A percentile compares a stretch with the other conserved stretches of the same genome.
Conservation (phyloP, 768 basidiomycete species). For the Pleurotus eryngii region DNA sequence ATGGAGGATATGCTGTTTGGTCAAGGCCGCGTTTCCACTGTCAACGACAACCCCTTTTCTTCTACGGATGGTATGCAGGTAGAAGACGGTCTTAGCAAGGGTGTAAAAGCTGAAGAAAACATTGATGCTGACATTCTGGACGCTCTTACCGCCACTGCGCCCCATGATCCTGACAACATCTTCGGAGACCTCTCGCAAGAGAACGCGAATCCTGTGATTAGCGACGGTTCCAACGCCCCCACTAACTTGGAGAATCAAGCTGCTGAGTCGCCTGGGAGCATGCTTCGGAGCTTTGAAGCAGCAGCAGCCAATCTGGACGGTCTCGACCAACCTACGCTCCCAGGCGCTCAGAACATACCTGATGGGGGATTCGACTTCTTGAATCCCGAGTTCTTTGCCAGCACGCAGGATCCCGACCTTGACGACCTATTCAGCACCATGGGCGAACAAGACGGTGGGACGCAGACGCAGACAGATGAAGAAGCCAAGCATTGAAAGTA, state of each 20-base stretch:
- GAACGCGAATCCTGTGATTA: conserved; percentile 6
- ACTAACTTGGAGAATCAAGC: conserved; percentile 10
- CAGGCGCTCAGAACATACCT: conserved; percentile 14
- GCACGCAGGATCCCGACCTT: conserved; percentile 36
- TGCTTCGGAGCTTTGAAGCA: conserved; percentile 43
- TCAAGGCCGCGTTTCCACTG: conserved; percentile 35
- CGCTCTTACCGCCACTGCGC: conserved; percentile 18
- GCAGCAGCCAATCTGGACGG: conserved; percentile 23
- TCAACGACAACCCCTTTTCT: conserved; percentile 44
- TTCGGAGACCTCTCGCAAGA: conserved; percentile 29
- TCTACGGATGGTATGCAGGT: conserved; percentile 29
- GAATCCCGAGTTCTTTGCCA: conserved; percentile 35
- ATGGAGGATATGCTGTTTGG: conserved; percentile 56
- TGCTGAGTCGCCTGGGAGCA: conserved; percentile 35
- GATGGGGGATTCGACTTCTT: conserved; percentile 47
- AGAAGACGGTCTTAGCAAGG: conserved; percentile 10
- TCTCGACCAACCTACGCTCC: conserved; percentile 15
- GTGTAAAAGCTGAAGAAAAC: conserved; percentile 26
- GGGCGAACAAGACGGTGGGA: conserved; percentile 44
- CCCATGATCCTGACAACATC: conserved; percentile 20
- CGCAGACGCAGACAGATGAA: conserved; percentile 15
- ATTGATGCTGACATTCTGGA: conserved; percentile 27
- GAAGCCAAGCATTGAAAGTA: not conserved
- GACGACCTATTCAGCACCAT: conserved; percentile 38
- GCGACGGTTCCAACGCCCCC: not conserved